Base-by-base conservation (phyloP, 495 filamentous ascomycete genomes). In the Tuber brumale region DNA sequence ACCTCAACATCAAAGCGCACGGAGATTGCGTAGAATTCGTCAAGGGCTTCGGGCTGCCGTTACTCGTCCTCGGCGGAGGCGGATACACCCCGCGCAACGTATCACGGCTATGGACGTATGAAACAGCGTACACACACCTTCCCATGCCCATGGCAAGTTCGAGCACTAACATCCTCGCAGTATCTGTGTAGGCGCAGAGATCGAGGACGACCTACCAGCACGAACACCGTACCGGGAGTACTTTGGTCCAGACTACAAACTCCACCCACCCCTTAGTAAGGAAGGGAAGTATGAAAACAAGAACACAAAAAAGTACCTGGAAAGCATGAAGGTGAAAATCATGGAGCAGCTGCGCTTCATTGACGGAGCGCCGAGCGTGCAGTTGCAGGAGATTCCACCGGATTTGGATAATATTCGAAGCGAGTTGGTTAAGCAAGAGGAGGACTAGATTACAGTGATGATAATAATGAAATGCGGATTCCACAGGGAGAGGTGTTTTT, bases 21-120 rank as follows among this genome's bases (percentile, higher is more conserved):
- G 95, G 94, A 61, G 90, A 91, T 77, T 98, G 96, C 85, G 92
- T 98, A 77, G 89, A 90, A 66, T 97, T 90, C 83, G 92, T 92
- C 82, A 97, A 97, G 83, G 89, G 85, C 37, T 88, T 93, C 76
- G 86, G 87, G 27, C 84, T 95, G 0, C 95, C 94, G 39, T 86
- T 98, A 70, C 89, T 99, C 71, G 89, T 99, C 80, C 91, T 98
- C 75, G 95, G 95, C 41, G 95, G 95, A 57, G 95, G 95, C 73
- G 95, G 95, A 19, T 99, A 99, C 85, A 99, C 95, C n/a, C 93
- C 95, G 14, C 90, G 95, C 70, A 99, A 99, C 81, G 95, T 99
- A 39, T 95, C 95, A 19, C 91, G 96, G 71, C 92, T 94, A 70
- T 99, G 95, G 95, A 92, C 94, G 51, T 93, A 96, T 85, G 95